A percentile compares a stretch with the other conserved stretches of the same genome.
Conservation (phyloP, 164 flowering plant species). For the Umbilicus rupestris region DNA sequence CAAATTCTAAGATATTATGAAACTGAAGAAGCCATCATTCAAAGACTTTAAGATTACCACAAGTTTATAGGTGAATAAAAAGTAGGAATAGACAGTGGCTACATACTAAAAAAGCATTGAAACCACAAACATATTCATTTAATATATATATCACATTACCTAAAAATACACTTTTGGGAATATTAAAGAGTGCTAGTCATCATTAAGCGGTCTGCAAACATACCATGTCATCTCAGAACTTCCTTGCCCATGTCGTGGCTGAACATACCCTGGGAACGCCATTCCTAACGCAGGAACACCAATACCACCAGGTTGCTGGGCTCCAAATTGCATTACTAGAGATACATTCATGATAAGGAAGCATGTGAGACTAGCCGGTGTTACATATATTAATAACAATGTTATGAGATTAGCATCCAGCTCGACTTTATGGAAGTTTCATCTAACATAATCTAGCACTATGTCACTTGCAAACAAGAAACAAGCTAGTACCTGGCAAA, state of each 20-base stretch:
- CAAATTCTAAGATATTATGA: no score
- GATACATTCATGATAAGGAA: not conserved
- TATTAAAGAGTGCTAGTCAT: no score
- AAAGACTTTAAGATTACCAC: no score
- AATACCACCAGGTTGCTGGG: slow-evolving; percentile 85
- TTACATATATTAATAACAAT: not conserved
- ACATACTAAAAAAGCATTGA: not conserved
- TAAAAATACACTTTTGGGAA: no score
- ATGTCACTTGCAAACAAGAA: not conserved
- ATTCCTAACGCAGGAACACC: slow-evolving; percentile 98
- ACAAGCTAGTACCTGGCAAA: slow-evolving; percentile 55
- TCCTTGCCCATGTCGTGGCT: slow-evolving; percentile 71
- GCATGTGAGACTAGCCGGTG: not conserved
- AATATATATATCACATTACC: not conserved
- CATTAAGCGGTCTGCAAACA: slow-evolving; percentile 3
- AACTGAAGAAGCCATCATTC: no score
- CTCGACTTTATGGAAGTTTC: not conserved
- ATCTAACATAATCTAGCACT: not conserved
- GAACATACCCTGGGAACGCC: slow-evolving; percentile 99
- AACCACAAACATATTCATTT: not conserved
- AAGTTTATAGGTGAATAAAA: not conserved
- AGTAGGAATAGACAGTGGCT: not conserved
- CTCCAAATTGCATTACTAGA: slow-evolving; percentile 89
- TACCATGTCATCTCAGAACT: slow-evolving; percentile 95
- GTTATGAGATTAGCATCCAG: not conserved